Conservation (phyloP, 352 stramenopile genomes). For the Globisporangium orthogonon region DNA sequence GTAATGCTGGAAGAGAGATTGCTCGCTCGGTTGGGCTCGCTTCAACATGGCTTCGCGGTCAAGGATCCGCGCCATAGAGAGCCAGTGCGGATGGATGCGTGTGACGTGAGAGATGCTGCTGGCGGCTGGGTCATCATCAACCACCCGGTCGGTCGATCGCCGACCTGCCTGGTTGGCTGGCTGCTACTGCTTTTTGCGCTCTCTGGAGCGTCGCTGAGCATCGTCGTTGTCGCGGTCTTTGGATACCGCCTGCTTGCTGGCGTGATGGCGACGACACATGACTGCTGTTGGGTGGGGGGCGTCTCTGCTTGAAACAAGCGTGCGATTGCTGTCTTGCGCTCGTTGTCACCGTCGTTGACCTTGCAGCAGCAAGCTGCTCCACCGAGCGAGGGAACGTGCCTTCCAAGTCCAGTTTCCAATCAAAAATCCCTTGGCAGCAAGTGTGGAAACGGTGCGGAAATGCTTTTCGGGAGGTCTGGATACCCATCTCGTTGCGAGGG, state of each 20-base stretch:
- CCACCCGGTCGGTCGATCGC: no score
- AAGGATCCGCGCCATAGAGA: neutral
- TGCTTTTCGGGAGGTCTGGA: neutral
- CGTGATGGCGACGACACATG: neutral
- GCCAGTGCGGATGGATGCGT: neutral
- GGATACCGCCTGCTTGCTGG: no score
- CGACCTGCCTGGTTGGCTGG: no score
- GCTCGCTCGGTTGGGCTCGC: no score
- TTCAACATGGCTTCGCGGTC: neutral
- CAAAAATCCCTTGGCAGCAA: neutral
- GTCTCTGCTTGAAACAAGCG: neutral
- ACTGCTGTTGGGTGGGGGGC: neutral
- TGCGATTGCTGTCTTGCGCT: neutral
- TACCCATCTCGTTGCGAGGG: neutral
- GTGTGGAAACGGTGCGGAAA: neutral
- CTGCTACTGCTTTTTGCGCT: no score
- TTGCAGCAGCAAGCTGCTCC: neutral
- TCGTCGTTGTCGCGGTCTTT: no score
- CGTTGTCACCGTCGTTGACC: no score
- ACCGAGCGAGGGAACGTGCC: neutral
- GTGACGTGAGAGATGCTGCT: neutral
- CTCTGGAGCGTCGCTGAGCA: no score
- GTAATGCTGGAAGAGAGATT: neutral
- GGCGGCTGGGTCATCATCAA: neutral
- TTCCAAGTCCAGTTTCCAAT: no score